Evolutionary conservation across 1,139 yeast species (phyloP), one percentile per base, ranked within the genome.

Genomic region (Suhomyces coccinellae): DNA sequence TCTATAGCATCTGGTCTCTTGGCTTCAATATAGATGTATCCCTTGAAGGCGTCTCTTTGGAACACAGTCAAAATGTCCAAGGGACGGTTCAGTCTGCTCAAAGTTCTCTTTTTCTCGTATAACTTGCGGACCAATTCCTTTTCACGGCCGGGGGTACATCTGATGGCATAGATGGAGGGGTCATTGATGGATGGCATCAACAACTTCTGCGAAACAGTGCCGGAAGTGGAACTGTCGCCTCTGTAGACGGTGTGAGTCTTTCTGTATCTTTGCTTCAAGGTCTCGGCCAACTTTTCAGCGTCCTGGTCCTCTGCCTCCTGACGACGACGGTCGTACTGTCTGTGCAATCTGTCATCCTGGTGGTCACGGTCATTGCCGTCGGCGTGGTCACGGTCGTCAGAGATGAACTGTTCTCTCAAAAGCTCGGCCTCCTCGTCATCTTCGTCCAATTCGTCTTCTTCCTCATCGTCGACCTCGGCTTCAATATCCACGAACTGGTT

Each of bases 381-480:
- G 30, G 73, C 81, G 13, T 73, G 80, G 16, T 79, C 85, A 40
- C 78, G 85, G 51, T 85, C 95, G 55, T 86, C 96, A 8, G 83
- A 81, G 53, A 85, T 81, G 61, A 85, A 85, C 60, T 88, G 96
- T 61, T 90, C 95, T 57, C 91, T 80, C 46, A 87, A 80, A 35
- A 88, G 70, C 52, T 87, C 97, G 10, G 93, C 96, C 56, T 89
- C 97, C 54, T 89, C 84, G 48, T 79, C 96, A 49, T 90, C 98
- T 55, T 91, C 98, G 43, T 74, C 79, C 40, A 89, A 85, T 33
- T 85, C 91, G 34, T 93, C 99, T 54, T 93, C 99, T 48, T 93
- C 99, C 55, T 93, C 99, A 50, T 93, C 98, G 64, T 95, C 97
- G 47, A 93, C 99, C 64, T 93, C 99, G 48, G 99, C 99, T 74